Evolutionary conservation across 1,284 basidiomycete species (phyloP).

Genomic region (Paramarasmius palmivorus): DNA sequence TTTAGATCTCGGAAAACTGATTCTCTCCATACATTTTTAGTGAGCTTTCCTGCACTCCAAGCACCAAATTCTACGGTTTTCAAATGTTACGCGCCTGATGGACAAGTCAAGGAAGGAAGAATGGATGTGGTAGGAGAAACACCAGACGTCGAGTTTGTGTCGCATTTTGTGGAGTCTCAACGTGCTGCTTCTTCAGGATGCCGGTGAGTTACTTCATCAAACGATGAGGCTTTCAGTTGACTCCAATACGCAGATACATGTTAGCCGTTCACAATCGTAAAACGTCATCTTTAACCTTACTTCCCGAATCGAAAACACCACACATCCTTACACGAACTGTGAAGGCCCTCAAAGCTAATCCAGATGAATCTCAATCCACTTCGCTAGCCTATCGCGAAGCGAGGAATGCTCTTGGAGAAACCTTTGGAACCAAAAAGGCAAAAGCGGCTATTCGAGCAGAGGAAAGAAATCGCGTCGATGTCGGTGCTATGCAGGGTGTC

Average conservation of each 20-base stretch:
- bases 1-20: too few species aligned
- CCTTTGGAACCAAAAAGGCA: constrained; percentile 93
- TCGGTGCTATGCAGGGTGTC: constrained; percentile 81
- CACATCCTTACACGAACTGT: constrained; percentile 79
- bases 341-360: constrained; percentile 77
- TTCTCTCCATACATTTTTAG: constrained; percentile 49
- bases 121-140: constrained; percentile 49
- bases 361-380: constrained; percentile 48
- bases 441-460: constrained; percentile 81
- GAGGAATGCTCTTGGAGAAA: constrained; percentile 80
- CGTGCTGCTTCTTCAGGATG: constrained; percentile 55
- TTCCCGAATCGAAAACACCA: constrained; percentile 61
- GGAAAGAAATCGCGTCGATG: constrained; percentile 87
- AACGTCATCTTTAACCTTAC: constrained; percentile 67
- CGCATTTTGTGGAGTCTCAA: constrained; percentile 67
- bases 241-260: constrained; percentile 49
- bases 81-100: constrained; percentile 52
- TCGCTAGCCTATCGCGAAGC: constrained; percentile 60
- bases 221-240: constrained; percentile 10
- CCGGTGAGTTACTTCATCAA: constrained; percentile 45
- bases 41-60: constrained; percentile 72
- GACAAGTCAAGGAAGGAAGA: constrained; percentile 34
- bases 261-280: constrained; percentile 72
- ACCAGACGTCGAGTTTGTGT: constrained; percentile 54
- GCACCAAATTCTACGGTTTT: constrained; percentile 66